Evolutionary conservation across 2,329 filamentous ascomycete genomes (phyloP), one percentile per base, ranked within the genome.

Genomic region (Intubia oerlemansii): DNA sequence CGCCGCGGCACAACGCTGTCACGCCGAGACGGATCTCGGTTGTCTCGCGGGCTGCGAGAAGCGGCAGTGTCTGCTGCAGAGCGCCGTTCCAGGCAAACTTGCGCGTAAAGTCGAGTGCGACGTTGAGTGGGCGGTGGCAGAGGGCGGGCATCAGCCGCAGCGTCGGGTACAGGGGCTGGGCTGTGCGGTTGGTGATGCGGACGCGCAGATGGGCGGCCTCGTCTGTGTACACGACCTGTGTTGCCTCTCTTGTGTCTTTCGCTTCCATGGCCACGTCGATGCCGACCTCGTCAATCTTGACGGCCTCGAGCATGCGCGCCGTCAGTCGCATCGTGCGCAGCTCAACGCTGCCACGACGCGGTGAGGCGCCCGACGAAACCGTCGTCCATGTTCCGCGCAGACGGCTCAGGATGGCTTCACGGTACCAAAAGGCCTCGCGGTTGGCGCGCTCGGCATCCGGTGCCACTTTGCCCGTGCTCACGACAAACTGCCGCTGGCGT

Each of bases 341-440:
- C 43, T 91, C 80, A 29, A 93, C 63, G 2, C 56, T 57, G 3
- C 84, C 84, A n/a, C 12, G 14, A n/a, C 36, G 36, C 13, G 8
- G 17, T 5, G 24, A 7, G 12, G 19, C 7, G 7, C 6, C n/a
- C 12, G 15, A 8, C 17, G 7, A 7, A 11, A 15, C 19, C 0
- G 66, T 67, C 31, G 56, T 65, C 84, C 84, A 93, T 0, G 59
- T 66, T 0, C 74, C 81, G 16, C 59, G 60, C 8, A 92, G 52
- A 24, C 59, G 57, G 34, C 75, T 71, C 4, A 93, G 60, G 2
- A 93, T 62, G 43, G 68, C 70, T 46, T 91, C 78, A 11, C 82
- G 68, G 47, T 81, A 92, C 84, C 84, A 93, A 46, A 93, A 93
- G 1, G 73, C 69, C 50, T 92, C 81, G 29, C 84, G 62, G 34